These are phyloP conservation scores for Aureobasidium namibiae DNA, from an alignment of 2,329 filamentous ascomycete species.

Conservation along the genomic window DNA sequence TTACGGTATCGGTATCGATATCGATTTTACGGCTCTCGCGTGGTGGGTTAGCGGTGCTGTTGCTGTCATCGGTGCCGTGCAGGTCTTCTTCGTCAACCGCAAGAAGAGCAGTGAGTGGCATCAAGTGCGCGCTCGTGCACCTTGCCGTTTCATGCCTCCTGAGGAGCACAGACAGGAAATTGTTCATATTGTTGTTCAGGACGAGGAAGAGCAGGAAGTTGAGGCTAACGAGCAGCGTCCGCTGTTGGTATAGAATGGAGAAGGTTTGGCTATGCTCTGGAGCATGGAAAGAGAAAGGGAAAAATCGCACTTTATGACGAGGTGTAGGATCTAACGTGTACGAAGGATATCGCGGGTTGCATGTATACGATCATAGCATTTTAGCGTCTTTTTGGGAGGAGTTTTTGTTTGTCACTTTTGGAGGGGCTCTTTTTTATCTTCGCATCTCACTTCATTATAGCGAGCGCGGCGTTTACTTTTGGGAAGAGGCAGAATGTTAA, in stretches of 20 bases:
- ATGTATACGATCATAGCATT: neutral
- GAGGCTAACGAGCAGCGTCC: neutral
- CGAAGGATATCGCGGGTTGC: neutral
- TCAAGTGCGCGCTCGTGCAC: constrained; percentile 18
- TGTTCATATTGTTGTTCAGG: constrained; percentile 18
- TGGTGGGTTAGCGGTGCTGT: constrained; percentile 54
- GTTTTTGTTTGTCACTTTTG: neutral
- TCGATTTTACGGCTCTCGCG: constrained; percentile 52
- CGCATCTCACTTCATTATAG: neutral
- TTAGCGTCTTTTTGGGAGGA: neutral
- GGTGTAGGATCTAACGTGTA: neutral
- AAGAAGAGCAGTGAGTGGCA: constrained; percentile 35
- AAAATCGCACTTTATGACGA: neutral
- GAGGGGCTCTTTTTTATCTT: neutral
- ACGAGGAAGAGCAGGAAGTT: constrained; percentile 9
- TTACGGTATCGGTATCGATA: constrained; percentile 52
- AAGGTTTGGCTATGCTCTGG: neutral
- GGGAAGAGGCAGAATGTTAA: neutral
- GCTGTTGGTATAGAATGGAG: neutral
- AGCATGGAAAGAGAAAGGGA: neutral
- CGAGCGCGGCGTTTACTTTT: constrained; percentile 1
- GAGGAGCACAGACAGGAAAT: constrained; percentile 16
- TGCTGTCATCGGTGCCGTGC: constrained; percentile 47
- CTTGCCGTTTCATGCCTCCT: constrained; percentile 22
- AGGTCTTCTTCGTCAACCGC: constrained; percentile 48